phyloP scores from a whole-genome alignment of 441 rosid genomes.

The Syzygium syzygioides region DNA sequence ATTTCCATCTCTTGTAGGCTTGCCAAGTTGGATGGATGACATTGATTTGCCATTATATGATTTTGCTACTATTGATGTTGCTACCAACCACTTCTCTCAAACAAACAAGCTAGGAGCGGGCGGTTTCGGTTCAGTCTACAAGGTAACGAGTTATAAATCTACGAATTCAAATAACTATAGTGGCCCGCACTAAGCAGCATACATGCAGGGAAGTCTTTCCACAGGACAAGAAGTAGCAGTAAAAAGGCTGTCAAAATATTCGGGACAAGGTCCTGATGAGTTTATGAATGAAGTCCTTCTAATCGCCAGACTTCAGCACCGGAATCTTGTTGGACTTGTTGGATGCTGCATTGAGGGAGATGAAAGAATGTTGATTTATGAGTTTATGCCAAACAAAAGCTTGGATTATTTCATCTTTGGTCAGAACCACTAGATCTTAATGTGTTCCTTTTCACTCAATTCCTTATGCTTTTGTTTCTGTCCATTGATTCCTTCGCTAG shows the following conservation, averaged over 20 bases:
- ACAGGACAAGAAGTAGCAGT: background rate
- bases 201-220: background rate
- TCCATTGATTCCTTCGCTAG: background rate
- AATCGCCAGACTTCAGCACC: background rate
- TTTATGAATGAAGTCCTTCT: background rate
- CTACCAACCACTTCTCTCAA: background rate
- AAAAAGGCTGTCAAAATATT: background rate
- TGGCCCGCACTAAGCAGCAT: background rate
- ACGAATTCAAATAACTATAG: background rate
- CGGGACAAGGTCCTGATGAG: background rate
- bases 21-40: background rate
- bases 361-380: background rate
- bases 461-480: background rate
- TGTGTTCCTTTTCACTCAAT: background rate
- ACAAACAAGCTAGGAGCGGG: background rate
- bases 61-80: background rate
- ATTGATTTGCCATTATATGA: background rate
- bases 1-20: background rate
- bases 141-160: background rate
- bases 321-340: background rate
- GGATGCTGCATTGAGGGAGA: background rate
- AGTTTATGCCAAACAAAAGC: background rate
- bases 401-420: background rate
- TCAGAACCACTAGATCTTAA: background rate
- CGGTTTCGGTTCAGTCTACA: background rate